A percentile compares a stretch with the other conserved stretches of the same genome.
phyloP scores from a whole-genome alignment of 140 eudicot species.

The Bidens hawaiensis region DNA sequence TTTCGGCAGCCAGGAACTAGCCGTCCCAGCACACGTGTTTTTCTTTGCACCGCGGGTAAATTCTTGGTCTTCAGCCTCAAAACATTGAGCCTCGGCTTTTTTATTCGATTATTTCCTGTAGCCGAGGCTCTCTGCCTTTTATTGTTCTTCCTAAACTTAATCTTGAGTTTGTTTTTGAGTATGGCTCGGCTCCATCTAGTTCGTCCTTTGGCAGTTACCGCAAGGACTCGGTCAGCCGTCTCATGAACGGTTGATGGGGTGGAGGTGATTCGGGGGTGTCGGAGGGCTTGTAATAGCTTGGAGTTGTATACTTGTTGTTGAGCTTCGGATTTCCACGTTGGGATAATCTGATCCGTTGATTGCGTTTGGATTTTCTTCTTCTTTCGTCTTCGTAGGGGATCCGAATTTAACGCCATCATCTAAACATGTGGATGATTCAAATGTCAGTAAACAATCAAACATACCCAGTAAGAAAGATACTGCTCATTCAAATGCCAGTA shows the following conservation, averaged over 20 bases:
- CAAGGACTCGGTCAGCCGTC: constrained; percentile 67
- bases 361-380: too few relatives aligned
- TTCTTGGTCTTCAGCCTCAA: constrained; percentile 27
- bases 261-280: constrained; percentile 10
- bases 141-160: constrained; percentile 46
- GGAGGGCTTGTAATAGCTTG: constrained; percentile 37
- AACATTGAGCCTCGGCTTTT: constrained; percentile 35
- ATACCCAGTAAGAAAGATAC: too few relatives aligned
- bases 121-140: constrained; percentile 26
- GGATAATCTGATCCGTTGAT: too few relatives aligned
- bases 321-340: constrained; percentile 46
- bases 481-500: too few relatives aligned
- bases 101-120: constrained; percentile 28
- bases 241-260: constrained; percentile 27
- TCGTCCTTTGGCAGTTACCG: constrained; percentile 66
- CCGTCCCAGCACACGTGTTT: constrained; percentile 53
- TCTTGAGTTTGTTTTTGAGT: constrained; percentile 49
- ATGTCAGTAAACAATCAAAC: too few relatives aligned
- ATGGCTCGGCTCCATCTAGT: constrained; percentile 84
- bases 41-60: constrained; percentile 52
- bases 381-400: too few relatives aligned
- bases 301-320: constrained; percentile 38
- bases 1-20: constrained; percentile 83
- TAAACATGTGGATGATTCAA: too few relatives aligned
- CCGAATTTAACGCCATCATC: too few relatives aligned